Conservation (phyloP, 257 asterid genomes). For the Solanum ossicruentum region DNA sequence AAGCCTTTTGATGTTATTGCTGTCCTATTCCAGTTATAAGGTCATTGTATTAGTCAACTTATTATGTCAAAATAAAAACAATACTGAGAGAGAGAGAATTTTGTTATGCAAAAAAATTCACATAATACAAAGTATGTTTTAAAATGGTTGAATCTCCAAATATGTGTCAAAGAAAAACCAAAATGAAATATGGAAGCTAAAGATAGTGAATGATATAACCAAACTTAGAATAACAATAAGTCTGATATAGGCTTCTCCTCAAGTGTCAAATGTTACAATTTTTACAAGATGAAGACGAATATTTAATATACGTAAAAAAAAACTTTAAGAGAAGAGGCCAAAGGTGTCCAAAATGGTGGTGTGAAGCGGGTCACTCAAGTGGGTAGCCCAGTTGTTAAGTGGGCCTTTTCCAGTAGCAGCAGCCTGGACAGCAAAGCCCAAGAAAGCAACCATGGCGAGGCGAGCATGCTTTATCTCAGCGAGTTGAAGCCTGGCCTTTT, state of each 20-base stretch:
- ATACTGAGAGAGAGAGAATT: no score
- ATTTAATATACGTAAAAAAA: neutral
- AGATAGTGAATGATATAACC: neutral
- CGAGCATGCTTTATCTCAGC: slow-evolving; percentile 99
- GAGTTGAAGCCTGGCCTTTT: slow-evolving; percentile 69
- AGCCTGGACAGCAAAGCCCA: slow-evolving; percentile 93
- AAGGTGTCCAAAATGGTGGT: slow-evolving; percentile 91
- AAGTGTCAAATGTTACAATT: neutral
- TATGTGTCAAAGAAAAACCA: neutral
- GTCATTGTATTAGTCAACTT: no score
- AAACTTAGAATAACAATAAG: neutral
- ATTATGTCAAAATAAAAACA: no score
- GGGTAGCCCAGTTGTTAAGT: slow-evolving; percentile 95
- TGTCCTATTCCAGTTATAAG: no score
- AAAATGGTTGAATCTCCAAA: neutral
- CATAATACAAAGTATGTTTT: no score
- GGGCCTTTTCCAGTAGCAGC: slow-evolving; percentile 98
- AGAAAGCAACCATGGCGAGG: slow-evolving; percentile 88
- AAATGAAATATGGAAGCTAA: neutral
- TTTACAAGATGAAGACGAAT: neutral
- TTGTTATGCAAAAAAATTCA: no score
- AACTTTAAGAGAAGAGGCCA: slow-evolving; percentile 44
- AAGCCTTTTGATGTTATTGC: no score
- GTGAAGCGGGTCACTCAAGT: slow-evolving; percentile 98
- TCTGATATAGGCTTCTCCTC: neutral